Evolutionary conservation across 1,284 basidiomycete genomes (phyloP).

Genomic region (Cronartium quercuum): DNA sequence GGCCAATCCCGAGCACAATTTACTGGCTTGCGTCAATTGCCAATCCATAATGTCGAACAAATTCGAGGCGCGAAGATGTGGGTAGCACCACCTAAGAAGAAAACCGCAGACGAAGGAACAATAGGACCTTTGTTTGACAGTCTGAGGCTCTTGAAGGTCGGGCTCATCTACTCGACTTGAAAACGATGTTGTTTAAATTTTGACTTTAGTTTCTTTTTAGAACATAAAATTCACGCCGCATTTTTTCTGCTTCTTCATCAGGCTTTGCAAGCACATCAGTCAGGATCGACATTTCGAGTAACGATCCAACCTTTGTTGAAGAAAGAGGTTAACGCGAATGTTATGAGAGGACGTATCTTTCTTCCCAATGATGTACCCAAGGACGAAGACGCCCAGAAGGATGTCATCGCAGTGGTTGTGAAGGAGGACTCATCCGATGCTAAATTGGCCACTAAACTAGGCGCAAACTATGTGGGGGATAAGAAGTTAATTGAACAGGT

Average conservation of each 20-base stretch:
- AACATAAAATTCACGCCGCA: not conserved
- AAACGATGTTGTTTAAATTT: not conserved
- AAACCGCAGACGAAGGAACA: constrained; percentile 3
- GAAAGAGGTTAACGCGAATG: constrained; percentile 61
- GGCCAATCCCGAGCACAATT: not conserved
- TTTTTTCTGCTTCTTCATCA: not conserved
- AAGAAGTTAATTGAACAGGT: constrained; percentile 74
- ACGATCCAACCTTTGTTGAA: constrained; percentile 67
- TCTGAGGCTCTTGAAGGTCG: constrained; percentile 31
- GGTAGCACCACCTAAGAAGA: constrained; percentile 18
- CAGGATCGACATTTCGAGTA: constrained; percentile 48
- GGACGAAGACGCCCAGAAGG: constrained; percentile 57
- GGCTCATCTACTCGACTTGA: not conserved
- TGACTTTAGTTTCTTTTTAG: not conserved
- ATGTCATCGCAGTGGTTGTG: constrained; percentile 80
- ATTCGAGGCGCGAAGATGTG: constrained; percentile 34
- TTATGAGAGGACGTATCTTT: constrained; percentile 70
- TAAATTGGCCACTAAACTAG: constrained; percentile 11
- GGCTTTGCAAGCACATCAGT: constrained; percentile 15
- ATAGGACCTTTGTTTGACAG: constrained; percentile 18
- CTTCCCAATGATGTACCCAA: constrained; percentile 64
- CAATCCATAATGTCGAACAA: not conserved
- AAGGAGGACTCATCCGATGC: constrained; percentile 60
- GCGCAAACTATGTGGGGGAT: constrained; percentile 74
- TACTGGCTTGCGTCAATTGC: not conserved